Percentiles rank a stretch among this genome's conserved stretches.
Evolutionary conservation across 306 rosid genomes (phyloP).

Genomic region (Acacia confusa): DNA sequence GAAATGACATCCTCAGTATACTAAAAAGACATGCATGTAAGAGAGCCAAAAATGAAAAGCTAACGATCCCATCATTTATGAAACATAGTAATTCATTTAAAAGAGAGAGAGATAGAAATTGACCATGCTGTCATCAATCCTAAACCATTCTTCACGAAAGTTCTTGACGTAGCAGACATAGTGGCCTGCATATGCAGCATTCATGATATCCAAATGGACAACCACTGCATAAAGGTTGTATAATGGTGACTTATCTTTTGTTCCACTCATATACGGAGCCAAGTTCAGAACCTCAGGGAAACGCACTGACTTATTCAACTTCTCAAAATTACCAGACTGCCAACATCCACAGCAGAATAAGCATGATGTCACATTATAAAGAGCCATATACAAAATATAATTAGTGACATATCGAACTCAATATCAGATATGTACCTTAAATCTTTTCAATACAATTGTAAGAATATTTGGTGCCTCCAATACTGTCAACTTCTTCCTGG

Average conservation of each 20-base stretch:
- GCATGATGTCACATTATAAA: slow-evolving; percentile 17
- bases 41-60: slow-evolving; percentile 20
- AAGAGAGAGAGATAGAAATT: slow-evolving; percentile 22
- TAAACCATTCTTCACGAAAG: slow-evolving; percentile 63
- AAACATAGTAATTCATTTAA: neutral
- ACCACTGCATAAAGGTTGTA: slow-evolving; percentile 79
- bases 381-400: slow-evolving; percentile 15
- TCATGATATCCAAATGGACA: slow-evolving; percentile 76
- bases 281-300: slow-evolving; percentile 68
- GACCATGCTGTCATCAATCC: slow-evolving; percentile 71
- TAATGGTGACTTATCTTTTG: slow-evolving; percentile 51
- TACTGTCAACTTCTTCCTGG: slow-evolving; percentile 69
- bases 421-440: slow-evolving; percentile 51
- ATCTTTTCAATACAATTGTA: slow-evolving; percentile 75
- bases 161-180: slow-evolving; percentile 78
- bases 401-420: slow-evolving; percentile 18
- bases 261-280: slow-evolving; percentile 68
- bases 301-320: slow-evolving; percentile 61
- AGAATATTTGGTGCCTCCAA: slow-evolving; percentile 82
- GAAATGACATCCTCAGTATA: slow-evolving; percentile 25
- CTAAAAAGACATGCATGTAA: neutral
- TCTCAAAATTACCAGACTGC: slow-evolving; percentile 79
- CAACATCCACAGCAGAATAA: slow-evolving; percentile 33
- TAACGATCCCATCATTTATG: neutral
- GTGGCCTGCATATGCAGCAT: slow-evolving; percentile 74